These are phyloP conservation scores for Paspalum vaginatum DNA, from an alignment of 176 grass and related monocot species.

Conservation along the genomic window DNA sequence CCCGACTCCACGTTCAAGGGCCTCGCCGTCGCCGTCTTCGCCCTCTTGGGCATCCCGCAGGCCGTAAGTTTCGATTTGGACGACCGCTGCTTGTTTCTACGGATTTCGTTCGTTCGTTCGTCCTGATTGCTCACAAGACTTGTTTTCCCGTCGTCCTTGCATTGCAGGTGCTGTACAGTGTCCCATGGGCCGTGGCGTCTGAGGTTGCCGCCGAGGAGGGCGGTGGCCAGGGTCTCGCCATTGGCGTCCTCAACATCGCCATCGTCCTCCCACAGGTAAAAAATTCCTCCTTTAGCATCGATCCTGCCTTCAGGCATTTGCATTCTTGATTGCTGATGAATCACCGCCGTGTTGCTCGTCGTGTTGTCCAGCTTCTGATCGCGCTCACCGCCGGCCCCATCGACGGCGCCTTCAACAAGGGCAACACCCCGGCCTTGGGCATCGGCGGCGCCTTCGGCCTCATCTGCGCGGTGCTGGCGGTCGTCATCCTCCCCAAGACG, in stretches of 20 bases:
- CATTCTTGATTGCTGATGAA: not conserved
- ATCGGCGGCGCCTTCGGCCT: slow-evolving; percentile 47
- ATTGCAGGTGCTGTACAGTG: slow-evolving; percentile 52
- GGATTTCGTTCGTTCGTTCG: not conserved
- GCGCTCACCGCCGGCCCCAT: slow-evolving; percentile 48
- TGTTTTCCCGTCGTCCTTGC: not conserved
- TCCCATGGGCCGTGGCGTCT: slow-evolving; percentile 59
- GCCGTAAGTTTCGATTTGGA: slow-evolving; percentile 41
- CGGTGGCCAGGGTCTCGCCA: slow-evolving; percentile 50
- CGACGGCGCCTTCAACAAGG: slow-evolving; percentile 51
- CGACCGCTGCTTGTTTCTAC: not conserved
- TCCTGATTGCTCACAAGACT: not conserved
- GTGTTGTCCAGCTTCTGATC: slow-evolving; percentile 38
- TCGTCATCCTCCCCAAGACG: slow-evolving; percentile 44
- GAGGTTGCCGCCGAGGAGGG: slow-evolving; percentile 50
- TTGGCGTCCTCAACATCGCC: slow-evolving; percentile 64
- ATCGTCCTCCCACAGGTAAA: slow-evolving; percentile 54
- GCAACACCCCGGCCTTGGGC: slow-evolving; percentile 54
- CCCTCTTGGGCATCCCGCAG: slow-evolving; percentile 53
- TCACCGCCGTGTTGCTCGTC: not conserved
- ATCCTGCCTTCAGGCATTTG: not conserved
- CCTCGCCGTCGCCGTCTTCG: slow-evolving; percentile 39
- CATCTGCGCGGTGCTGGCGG: slow-evolving; percentile 39
- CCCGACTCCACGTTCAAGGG: slow-evolving; percentile 27
- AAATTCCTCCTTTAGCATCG: not conserved